Conservation (phyloP, 1,139 yeast species). For the Komagataea norvegica region DNA sequence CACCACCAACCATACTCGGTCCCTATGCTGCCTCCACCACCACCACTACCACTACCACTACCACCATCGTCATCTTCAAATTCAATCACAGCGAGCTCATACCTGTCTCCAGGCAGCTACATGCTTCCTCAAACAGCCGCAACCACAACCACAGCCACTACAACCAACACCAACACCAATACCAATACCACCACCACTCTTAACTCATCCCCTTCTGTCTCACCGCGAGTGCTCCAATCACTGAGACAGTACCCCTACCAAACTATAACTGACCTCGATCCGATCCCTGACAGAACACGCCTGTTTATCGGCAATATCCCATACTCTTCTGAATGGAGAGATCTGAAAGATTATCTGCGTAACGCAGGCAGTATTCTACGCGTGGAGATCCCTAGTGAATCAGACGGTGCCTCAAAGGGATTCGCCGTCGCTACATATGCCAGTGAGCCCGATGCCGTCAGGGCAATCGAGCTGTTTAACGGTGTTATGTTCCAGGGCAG, state of each 20-base stretch:
- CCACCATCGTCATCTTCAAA: constrained; percentile 2
- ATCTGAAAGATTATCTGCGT: constrained; percentile 45
- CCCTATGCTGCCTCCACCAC: not conserved
- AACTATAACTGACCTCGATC: constrained; percentile 18
- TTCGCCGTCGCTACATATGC: constrained; percentile 72
- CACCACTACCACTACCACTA: constrained; percentile 1
- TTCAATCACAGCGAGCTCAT: not conserved
- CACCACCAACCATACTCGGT: not conserved
- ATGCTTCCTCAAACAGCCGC: no score
- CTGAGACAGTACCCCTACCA: constrained; percentile 24
- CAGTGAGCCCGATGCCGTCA: constrained; percentile 52
- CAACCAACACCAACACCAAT: constrained; percentile 3
- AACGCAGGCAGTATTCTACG: constrained; percentile 40
- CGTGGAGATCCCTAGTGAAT: constrained; percentile 52
- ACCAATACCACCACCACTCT: constrained; percentile 1
- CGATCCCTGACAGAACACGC: constrained; percentile 34
- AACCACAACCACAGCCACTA: not conserved
- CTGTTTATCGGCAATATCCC: constrained; percentile 59
- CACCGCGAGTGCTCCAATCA: constrained; percentile 16
- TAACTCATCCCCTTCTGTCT: constrained; percentile 13
- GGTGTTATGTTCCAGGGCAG: constrained; percentile 66
- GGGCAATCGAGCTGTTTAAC: constrained; percentile 57
- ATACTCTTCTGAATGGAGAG: constrained; percentile 51
- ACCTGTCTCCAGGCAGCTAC: not conserved
- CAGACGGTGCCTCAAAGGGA: constrained; percentile 69